Evolutionary conservation across 306 rosid species (phyloP).

Genomic region (Luffa acutangula): DNA sequence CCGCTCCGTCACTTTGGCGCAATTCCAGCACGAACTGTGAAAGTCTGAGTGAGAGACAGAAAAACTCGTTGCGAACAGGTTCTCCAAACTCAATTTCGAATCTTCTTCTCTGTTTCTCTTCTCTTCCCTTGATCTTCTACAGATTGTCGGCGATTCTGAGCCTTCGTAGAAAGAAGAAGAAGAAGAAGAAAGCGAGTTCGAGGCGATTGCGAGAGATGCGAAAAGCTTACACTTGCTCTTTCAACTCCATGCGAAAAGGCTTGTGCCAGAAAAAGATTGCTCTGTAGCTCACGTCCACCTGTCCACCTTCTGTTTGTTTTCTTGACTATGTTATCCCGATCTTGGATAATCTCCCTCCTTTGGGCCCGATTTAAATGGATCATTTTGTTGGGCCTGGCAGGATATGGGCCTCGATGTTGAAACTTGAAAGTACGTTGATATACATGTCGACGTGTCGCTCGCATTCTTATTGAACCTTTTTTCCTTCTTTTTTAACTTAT

Average conservation of each 20-base stretch:
- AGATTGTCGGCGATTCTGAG: background rate
- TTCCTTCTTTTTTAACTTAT: too few species aligned
- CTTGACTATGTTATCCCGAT: background rate
- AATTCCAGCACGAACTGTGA: background rate
- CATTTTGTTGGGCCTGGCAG: background rate
- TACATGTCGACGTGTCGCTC: background rate
- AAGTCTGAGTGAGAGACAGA: background rate
- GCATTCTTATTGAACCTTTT: too few species aligned
- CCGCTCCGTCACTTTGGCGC: background rate
- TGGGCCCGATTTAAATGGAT: background rate
- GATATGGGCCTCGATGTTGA: background rate
- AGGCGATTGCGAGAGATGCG: background rate
- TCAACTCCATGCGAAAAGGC: background rate
- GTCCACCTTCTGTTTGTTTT: background rate
- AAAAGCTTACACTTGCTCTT: background rate
- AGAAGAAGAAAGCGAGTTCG: background rate
- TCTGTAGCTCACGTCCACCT: conserved; percentile 8
- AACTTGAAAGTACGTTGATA: too few species aligned
- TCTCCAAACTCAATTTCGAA: background rate
- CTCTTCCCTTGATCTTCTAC: background rate
- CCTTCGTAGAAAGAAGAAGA: background rate
- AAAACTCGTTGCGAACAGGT: background rate
- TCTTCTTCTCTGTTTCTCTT: background rate
- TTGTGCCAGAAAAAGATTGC: background rate
- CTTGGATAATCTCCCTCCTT: background rate